phyloP scores from a whole-genome alignment of 2,329 filamentous ascomycete genomes.

The Xylariaceae sp. region DNA sequence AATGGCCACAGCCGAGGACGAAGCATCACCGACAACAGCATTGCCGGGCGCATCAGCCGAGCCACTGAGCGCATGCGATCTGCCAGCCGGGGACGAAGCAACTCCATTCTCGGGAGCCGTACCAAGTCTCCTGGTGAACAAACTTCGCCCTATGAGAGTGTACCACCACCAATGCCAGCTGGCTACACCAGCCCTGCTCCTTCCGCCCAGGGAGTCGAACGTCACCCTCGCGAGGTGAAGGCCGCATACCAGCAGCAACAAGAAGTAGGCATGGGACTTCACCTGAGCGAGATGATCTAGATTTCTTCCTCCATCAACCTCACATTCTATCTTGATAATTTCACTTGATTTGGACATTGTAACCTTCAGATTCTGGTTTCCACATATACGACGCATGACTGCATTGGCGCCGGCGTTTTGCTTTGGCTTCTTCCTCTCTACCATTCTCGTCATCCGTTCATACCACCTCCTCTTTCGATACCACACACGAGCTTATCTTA shows the following conservation, averaged over 20 bases:
- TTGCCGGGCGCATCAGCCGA: slow-evolving; percentile 52
- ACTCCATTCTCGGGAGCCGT: slow-evolving; percentile 31
- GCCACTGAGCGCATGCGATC: slow-evolving; percentile 59
- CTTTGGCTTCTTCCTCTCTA: slow-evolving; percentile 9
- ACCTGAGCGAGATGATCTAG: slow-evolving; percentile 55
- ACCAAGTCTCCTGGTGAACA: slow-evolving; percentile 38
- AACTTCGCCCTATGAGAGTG: slow-evolving; percentile 38
- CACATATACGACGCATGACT: slow-evolving; percentile 26
- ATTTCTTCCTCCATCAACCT: neutral
- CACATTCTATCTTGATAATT: neutral
- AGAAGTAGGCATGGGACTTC: slow-evolving; percentile 47
- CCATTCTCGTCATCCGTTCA: slow-evolving; percentile 26
- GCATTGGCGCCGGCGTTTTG: slow-evolving; percentile 37
- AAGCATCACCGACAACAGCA: slow-evolving; percentile 49
- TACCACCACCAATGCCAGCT: slow-evolving; percentile 26
- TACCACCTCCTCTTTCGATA: neutral
- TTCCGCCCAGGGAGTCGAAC: slow-evolving; percentile 25
- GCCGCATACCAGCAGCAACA: slow-evolving; percentile 33
- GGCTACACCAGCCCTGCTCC: slow-evolving; percentile 26
- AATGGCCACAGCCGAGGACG: slow-evolving; percentile 53
- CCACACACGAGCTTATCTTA: neutral
- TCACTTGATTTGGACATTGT: neutral
- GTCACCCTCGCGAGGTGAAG: slow-evolving; percentile 36
- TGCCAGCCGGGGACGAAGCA: slow-evolving; percentile 53
- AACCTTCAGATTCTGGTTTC: slow-evolving; percentile 7